Percentiles rank a stretch among this genome's conserved stretches.
These are phyloP conservation scores for Alternaria triticina DNA, from an alignment of 2,329 filamentous ascomycete genomes.

Conservation along the genomic window DNA sequence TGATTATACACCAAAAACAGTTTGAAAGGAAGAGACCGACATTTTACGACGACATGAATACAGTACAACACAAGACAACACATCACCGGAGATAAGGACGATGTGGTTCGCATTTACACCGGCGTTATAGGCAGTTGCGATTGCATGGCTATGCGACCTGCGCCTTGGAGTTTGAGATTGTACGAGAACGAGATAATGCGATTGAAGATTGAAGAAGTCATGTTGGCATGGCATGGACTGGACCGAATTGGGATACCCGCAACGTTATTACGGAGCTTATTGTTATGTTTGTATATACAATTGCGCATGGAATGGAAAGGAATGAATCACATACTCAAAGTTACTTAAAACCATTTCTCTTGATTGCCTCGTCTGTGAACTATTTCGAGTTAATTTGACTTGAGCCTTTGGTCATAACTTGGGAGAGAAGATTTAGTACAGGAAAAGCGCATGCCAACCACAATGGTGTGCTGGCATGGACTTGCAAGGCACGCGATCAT, in stretches of 20 bases:
- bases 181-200: not conserved
- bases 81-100: not conserved
- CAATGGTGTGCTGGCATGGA: not conserved
- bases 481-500: not conserved
- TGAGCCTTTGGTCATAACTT: not conserved
- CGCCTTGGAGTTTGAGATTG: not conserved
- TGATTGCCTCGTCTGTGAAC: not conserved
- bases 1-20: no score
- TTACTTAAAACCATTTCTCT: not conserved
- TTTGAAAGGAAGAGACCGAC: no score
- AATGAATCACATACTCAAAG: not conserved
- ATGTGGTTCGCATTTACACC: not conserved
- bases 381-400: not conserved
- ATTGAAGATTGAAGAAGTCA: not conserved
- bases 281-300: not conserved
- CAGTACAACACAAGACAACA: not conserved
- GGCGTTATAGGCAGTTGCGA: not conserved
- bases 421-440: not conserved
- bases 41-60: not conserved
- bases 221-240: not conserved
- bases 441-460: not conserved
- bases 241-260: constrained; percentile 6
- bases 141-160: constrained; percentile 1
- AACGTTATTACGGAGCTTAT: constrained; percentile 1
- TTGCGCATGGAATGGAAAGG: not conserved